These are phyloP conservation scores for Colletotrichum gigasporum DNA, from an alignment of 2,329 filamentous ascomycete species.

Conservation along the genomic window DNA sequence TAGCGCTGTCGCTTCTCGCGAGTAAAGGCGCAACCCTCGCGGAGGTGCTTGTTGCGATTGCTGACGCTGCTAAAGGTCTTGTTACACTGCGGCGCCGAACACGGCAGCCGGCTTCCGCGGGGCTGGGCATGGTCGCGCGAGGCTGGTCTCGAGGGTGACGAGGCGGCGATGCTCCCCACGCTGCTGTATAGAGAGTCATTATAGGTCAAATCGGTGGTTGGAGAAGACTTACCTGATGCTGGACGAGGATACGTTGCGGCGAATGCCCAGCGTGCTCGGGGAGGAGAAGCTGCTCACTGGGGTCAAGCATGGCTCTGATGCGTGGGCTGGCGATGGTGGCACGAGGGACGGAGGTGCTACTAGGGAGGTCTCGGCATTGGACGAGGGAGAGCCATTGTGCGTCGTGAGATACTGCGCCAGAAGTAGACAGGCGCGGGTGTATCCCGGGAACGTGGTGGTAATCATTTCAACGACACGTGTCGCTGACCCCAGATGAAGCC, in stretches of 20 bases:
- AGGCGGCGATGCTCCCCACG: not conserved
- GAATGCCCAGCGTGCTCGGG: slow-evolving; percentile 5
- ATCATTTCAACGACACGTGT: not conserved
- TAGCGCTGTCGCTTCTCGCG: slow-evolving; percentile 35
- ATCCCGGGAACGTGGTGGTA: not conserved
- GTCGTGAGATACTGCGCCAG: slow-evolving; percentile 19
- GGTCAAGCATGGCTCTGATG: not conserved
- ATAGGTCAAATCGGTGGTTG: no score
- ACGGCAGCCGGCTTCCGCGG: slow-evolving; percentile 27
- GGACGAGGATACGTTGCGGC: slow-evolving; percentile 11
- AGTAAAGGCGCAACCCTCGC: slow-evolving; percentile 37
- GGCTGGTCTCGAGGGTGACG: not conserved
- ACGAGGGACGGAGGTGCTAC: not conserved
- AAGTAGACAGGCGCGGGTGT: slow-evolving; percentile 9
- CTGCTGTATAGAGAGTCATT: slow-evolving; percentile 3
- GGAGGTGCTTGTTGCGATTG: slow-evolving; percentile 44
- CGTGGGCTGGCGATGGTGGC: not conserved
- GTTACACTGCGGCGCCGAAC: slow-evolving; percentile 33
- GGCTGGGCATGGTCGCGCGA: slow-evolving; percentile 9
- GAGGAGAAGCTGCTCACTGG: slow-evolving; percentile 24
- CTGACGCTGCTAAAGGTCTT: slow-evolving; percentile 42
- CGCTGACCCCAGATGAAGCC: not conserved
- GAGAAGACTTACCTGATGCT: slow-evolving; percentile 13
- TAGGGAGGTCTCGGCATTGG: not conserved
- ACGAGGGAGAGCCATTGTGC: not conserved